Conservation (phyloP, 192 early-diverging fungal species). For the Lobosporangium transversale region DNA sequence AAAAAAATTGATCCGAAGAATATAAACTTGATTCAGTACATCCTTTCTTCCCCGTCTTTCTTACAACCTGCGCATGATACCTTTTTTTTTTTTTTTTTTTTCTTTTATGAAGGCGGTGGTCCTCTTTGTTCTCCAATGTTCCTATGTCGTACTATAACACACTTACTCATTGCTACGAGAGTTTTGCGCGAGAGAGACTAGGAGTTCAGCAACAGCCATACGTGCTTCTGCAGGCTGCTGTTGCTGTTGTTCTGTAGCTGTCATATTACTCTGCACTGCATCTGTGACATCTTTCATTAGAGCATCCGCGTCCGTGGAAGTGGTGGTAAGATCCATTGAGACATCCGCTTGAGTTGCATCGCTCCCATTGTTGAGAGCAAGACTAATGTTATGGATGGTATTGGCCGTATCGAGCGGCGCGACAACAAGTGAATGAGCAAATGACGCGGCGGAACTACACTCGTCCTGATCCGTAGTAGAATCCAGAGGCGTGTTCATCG, state of each 20-base stretch:
- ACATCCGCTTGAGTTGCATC: neutral
- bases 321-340: neutral
- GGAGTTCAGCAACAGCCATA: constrained; percentile 44
- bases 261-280: constrained; percentile 32
- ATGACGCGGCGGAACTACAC: constrained; percentile 28
- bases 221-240: constrained; percentile 37
- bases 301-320: constrained; percentile 13
- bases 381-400: constrained; percentile 26
- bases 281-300: constrained; percentile 26
- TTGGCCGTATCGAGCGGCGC: constrained; percentile 34
- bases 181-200: constrained; percentile 38
- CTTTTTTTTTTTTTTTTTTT: too few relatives aligned
- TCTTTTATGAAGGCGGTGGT: too few relatives aligned
- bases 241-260: constrained; percentile 24
- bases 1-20: neutral
- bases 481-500: constrained; percentile 48
- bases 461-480: constrained; percentile 44
- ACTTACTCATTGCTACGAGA: constrained; percentile 26
- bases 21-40: constrained; percentile 1
- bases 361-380: constrained; percentile 16
- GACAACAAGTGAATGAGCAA: constrained; percentile 46
- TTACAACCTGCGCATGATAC: too few relatives aligned
- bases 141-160: too few relatives aligned
- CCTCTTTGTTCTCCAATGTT: too few relatives aligned
- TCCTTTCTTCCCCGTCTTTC: too few relatives aligned